phyloP scores from a whole-genome alignment of 805 yeast species.

The Barnettozyma sp. region DNA sequence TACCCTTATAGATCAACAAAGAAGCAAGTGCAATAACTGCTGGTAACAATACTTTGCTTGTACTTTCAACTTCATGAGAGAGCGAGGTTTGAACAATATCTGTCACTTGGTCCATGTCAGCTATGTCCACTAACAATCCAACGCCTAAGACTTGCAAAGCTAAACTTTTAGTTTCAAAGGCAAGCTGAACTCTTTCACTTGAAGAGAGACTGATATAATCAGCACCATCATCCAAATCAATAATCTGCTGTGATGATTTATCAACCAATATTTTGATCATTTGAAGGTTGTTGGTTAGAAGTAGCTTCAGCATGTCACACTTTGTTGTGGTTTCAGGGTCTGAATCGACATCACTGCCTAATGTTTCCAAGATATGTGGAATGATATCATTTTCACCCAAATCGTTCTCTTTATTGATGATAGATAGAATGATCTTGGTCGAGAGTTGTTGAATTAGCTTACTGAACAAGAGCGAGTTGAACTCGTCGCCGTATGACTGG shows the following conservation, averaged over 20 bases:
- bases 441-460: constrained; percentile 23
- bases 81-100: constrained; percentile 45
- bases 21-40: constrained; percentile 51
- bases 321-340: constrained; percentile 20
- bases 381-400: background rate
- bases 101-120: constrained; percentile 37
- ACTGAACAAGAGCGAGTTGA: constrained; percentile 29
- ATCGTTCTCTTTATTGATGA: constrained; percentile 1
- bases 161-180: constrained; percentile 46
- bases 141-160: constrained; percentile 57
- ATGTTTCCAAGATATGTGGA: constrained; percentile 25
- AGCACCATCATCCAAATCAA: constrained; percentile 47
- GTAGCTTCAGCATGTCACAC: constrained; percentile 16
- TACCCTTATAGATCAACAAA: constrained; percentile 37
- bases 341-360: constrained; percentile 24
- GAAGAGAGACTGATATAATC: constrained; percentile 49
- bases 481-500: constrained; percentile 31
- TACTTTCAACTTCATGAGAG: constrained; percentile 44
- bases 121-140: constrained; percentile 41
- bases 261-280: constrained; percentile 15
- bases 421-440: constrained; percentile 12
- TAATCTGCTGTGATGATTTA: constrained; percentile 20
- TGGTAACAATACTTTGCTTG: constrained; percentile 45
- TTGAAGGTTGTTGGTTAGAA: constrained; percentile 12
- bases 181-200: constrained; percentile 39